A percentile compares a stretch with the other conserved stretches of the same genome.
Conservation (phyloP, 352 stramenopile species). For the Globisporangium perplexum region DNA sequence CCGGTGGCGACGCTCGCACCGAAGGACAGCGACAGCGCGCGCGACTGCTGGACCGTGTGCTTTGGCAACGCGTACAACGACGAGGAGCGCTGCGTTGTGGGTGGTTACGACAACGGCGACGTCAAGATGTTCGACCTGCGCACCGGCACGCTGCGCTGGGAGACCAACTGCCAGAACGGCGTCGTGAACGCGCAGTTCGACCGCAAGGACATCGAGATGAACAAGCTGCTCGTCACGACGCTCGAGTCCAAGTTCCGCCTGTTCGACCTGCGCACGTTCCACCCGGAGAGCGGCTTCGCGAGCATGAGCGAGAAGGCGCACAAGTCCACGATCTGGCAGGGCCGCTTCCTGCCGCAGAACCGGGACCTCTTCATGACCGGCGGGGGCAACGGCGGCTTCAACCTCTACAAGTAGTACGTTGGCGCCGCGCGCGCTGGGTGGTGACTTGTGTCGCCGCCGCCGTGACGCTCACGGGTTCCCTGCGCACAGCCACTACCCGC, state of each 20-base stretch:
- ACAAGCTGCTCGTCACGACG: constrained; percentile 94
- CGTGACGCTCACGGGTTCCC: not conserved
- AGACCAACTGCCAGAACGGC: constrained; percentile 95
- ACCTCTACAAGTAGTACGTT: constrained; percentile 96
- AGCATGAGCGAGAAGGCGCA: constrained; percentile 90
- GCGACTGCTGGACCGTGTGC: constrained; percentile 95
- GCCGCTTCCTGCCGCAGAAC: constrained; percentile 94
- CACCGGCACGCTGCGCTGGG: constrained; percentile 91
- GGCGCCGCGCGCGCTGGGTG: not conserved
- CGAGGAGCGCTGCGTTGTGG: constrained; percentile 89
- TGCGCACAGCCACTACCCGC: constrained; percentile 61
- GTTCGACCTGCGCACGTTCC: constrained; percentile 93
- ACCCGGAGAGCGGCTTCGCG: constrained; percentile 90
- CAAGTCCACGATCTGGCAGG: constrained; percentile 95
- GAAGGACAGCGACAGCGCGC: constrained; percentile 61
- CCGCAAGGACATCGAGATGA: constrained; percentile 97
- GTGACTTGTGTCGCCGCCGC: not conserved
- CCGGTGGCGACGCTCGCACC: constrained; percentile 92
- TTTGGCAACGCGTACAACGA: constrained; percentile 96
- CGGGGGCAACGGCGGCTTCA: constrained; percentile 95
- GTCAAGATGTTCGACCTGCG: constrained; percentile 96
- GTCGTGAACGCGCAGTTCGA: constrained; percentile 96
- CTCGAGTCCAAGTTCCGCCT: constrained; percentile 95
- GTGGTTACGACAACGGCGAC: constrained; percentile 97
- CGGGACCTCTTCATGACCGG: constrained; percentile 95